phyloP scores from a whole-genome alignment of 2,329 filamentous ascomycete species.

The Purpureocillium takamizusanense region DNA sequence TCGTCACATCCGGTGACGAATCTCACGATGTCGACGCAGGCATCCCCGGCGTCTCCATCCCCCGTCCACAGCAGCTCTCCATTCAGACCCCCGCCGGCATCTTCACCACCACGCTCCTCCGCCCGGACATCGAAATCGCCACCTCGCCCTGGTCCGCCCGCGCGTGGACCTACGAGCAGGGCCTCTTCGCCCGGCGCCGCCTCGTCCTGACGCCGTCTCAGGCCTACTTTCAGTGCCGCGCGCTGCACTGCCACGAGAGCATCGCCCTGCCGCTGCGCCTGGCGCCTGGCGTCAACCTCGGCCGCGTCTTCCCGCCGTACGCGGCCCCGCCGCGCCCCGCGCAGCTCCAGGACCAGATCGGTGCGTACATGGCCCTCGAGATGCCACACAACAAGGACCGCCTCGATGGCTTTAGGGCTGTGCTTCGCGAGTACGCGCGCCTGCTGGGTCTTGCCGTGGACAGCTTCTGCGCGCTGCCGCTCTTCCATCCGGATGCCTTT shows the following conservation, averaged over 20 bases:
- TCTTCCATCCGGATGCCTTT: conserved; percentile 23
- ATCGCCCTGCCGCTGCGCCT: conserved; percentile 22
- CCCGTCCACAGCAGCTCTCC: conserved; percentile 24
- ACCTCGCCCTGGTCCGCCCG: conserved; percentile 24
- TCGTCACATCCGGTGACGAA: conserved; percentile 20
- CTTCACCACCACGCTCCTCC: conserved; percentile 25
- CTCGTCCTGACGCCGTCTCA: conserved; percentile 27
- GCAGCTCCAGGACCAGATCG: conserved; percentile 18
- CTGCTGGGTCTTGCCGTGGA: conserved; percentile 16
- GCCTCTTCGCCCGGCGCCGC: conserved; percentile 22
- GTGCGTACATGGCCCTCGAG: conserved; percentile 20
- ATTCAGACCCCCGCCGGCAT: conserved; percentile 21
- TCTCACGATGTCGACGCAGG: conserved; percentile 14
- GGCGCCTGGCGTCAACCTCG: conserved; percentile 19
- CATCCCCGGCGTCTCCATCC: conserved; percentile 23
- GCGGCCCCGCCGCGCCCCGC: conserved; percentile 12
- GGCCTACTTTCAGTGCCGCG: conserved; percentile 27
- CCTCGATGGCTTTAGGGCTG: conserved; percentile 23
- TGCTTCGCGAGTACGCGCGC: conserved; percentile 18
- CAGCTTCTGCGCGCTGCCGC: conserved; percentile 22
- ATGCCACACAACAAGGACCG: conserved; percentile 17
- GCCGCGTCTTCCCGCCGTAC: conserved; percentile 20
- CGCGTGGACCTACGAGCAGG: conserved; percentile 28
- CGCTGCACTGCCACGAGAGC: conserved; percentile 27
- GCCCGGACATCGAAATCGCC: conserved; percentile 24